phyloP scores from a whole-genome alignment of 129 eudicot genomes.

The Logfia minima region DNA sequence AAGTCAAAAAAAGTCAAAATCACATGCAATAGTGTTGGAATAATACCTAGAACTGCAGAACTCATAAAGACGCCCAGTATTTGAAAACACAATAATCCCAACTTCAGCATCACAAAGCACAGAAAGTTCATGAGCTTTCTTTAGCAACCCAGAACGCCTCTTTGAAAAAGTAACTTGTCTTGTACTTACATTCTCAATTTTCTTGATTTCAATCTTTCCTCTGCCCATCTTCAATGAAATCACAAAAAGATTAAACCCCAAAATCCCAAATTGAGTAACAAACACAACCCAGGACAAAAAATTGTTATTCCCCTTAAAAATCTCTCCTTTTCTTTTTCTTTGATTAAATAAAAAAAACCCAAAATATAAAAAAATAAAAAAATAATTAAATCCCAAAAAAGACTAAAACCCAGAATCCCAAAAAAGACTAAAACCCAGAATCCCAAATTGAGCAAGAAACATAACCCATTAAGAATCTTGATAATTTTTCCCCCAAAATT shows the following conservation, averaged over 20 bases:
- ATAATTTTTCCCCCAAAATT: constrained; percentile 2
- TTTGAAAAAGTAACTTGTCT: constrained; percentile 86
- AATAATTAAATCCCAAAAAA: background rate
- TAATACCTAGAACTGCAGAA: constrained; percentile 43
- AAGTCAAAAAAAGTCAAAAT: constrained; percentile 28
- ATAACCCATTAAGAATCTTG: constrained; percentile 20
- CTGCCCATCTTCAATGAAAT: constrained; percentile 50
- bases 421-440: constrained; percentile 6
- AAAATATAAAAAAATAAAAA: too few species aligned
- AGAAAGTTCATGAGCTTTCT: constrained; percentile 79
- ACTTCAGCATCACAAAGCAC: constrained; percentile 81
- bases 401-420: constrained; percentile 9
- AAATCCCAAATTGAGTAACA: background rate
- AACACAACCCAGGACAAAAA: constrained; percentile 9
- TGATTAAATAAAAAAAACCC: background rate
- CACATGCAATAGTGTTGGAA: constrained; percentile 4
- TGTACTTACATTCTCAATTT: constrained; percentile 74
- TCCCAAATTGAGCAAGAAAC: constrained; percentile 22
- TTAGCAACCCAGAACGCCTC: constrained; percentile 72
- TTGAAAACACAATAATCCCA: constrained; percentile 73
- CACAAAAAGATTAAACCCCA: background rate
- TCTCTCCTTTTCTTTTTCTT: background rate
- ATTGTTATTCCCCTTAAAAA: constrained; percentile 1
- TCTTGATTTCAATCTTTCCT: constrained; percentile 82
- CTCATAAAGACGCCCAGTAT: constrained; percentile 71